Evolutionary conservation across 2,329 filamentous ascomycete genomes (phyloP).

Genomic region (Ustilaginoidea virens): DNA sequence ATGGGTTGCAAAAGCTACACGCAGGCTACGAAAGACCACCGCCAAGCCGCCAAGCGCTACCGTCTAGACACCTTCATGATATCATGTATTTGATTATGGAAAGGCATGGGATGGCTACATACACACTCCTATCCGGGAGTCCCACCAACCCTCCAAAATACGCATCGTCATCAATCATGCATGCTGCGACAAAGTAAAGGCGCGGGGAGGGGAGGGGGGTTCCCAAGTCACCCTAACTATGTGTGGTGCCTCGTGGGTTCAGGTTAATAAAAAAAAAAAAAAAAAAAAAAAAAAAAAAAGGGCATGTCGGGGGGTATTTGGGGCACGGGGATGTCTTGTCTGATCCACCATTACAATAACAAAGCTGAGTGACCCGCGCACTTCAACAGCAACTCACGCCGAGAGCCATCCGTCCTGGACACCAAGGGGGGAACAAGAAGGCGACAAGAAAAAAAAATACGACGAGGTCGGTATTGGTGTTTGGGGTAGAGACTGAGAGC

Average conservation of each 20-base stretch:
- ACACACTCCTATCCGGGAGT: slow-evolving; percentile 10
- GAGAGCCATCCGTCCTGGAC: no score
- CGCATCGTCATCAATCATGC: slow-evolving; percentile 10
- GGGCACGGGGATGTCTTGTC: slow-evolving; percentile 7
- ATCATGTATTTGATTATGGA: slow-evolving; percentile 9
- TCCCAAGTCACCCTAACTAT: slow-evolving; percentile 4
- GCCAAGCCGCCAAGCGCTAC: no score
- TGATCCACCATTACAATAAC: slow-evolving; percentile 8
- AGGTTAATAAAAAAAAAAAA: no score
- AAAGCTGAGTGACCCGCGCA: no score
- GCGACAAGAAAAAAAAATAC: no score
- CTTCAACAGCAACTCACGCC: no score
- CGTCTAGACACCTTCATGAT: no score
- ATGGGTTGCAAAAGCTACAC: no score
- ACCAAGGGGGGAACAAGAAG: no score
- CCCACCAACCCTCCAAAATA: slow-evolving; percentile 7
- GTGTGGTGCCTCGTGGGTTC: slow-evolving; percentile 2
- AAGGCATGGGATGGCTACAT: slow-evolving; percentile 10
- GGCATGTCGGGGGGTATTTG: slow-evolving; percentile 8
- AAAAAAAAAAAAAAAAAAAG: no score
- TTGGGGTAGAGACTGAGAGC: slow-evolving; percentile 13
- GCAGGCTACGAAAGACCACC: no score
- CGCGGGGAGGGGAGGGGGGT: slow-evolving; percentile 7
- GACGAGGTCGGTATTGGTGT: slow-evolving; percentile 10
- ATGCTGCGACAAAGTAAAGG: no score